Evolutionary conservation across 1,284 basidiomycete genomes (phyloP), one percentile per base, ranked within the genome.

Genomic region (Pseudozyma hubeiensis): DNA sequence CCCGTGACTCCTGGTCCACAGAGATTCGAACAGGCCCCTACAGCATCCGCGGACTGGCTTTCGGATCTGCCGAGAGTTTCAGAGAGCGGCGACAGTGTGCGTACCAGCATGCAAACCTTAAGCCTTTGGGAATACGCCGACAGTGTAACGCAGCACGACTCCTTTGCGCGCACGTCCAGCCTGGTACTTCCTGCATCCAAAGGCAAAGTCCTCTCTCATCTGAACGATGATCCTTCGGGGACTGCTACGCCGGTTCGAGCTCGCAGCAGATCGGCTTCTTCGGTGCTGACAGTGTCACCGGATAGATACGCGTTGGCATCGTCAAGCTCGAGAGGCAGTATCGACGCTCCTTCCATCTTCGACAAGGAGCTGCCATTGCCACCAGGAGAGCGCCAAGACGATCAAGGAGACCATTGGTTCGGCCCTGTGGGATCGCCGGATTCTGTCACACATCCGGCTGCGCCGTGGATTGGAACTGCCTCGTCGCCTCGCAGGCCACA

Each of bases 311-410:
- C 37, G 4, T 58, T 40, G 34, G 33, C 55, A 5, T n/a, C 55
- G 7, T 64, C 63, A 4, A 54, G 56, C 40, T 64, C 63, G 34
- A 33, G 16, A 6, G 45, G 48, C 19, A 66, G 64, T n/a, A 39
- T 55, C 0, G 53, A 33, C 9, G 57, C 49, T 3, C 48, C 53
- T 1, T 60, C 57, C 5, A 54, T 60, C 43, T 66, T 66, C 13
- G 64, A 66, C 40, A 66, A 66, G 39, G 64, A 66, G 31, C 50
- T 66, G 7, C 64, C 64, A 6, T 47, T 45, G 7, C 64, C 64
- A 0, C 10, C 31, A 1, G 48, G 46, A 13, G 9, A 19, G 3
- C 8, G 9, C 35, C 35, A 37, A 37, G 35, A 9, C 35, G 35
- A 37, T 37, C 35, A 14, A 37, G 9, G 51, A 9, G 45, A 50